Base-by-base conservation (phyloP, 78 protist species). In the Tieghemostelium lacteum region DNA sequence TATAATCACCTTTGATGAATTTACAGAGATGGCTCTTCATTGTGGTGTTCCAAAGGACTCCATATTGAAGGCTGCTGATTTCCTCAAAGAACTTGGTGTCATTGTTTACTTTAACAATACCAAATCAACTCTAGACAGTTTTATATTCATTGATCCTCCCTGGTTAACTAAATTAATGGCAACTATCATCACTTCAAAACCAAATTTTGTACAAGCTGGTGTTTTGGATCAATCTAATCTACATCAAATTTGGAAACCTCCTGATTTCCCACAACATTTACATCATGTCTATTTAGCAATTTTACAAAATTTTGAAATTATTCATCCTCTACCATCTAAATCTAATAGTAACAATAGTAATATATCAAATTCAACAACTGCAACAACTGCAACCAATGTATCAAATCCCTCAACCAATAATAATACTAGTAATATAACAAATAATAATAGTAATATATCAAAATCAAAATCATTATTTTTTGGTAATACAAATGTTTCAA, bases 241-340 rank as follows among this genome's bases (percentile, higher is more conserved):
- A 6, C 88, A 70, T 34, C 86, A 85, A 63, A 92, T 92, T 37
- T 92, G 95, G 95, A 73, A 75, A 50, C 74, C 88, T 26, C 95
- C 95, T 0, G 85, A 72, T 66, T 92, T 77, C 86, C 95, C 95
- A 24, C 71, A 50, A 24, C 69, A 76, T 40, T 64, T 92, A 31
- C 88, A 92, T 50, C 75, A 63, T 70, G 86, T 72, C 20, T 45
- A 83, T 22, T 71, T 92, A 36, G 80, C 92, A 6, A 73, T 92
- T 16, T 58, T 92, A 2, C 93, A 92, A 52, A 54, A 64, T 40
- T 92, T 92, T 67, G 95, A 78, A 40, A 70, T 92, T 42, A 55
- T 74, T n/a, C 89, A 77, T 61, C 72, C 87, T 6, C 54, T 83
- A 36, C 91, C 91, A 3, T 50, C 75, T n/a, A 65, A 67, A 39